Evolutionary conservation across 2,329 filamentous ascomycete species (phyloP).

Genomic region (Epichloe scottii): DNA sequence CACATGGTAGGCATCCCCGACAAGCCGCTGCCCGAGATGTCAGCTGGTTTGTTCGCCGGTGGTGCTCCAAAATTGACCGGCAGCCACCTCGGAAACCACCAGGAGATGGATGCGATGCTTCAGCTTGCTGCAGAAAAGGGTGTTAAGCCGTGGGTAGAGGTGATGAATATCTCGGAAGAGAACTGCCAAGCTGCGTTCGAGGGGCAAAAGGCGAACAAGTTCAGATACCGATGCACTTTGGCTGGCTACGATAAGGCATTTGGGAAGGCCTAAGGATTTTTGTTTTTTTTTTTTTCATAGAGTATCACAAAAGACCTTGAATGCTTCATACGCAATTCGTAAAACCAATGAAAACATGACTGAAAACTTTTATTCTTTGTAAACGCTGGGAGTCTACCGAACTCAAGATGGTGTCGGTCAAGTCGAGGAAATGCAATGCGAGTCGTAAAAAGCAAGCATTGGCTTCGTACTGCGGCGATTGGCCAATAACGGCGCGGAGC

Average conservation of each 20-base stretch:
- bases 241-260: conserved; percentile 57
- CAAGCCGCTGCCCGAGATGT: conserved; percentile 30
- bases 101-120: conserved; percentile 47
- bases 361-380: too few species aligned
- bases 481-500: too few species aligned
- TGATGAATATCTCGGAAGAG: conserved; percentile 52
- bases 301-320: too few species aligned
- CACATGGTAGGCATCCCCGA: conserved; percentile 47
- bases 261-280: background rate
- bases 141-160: conserved; percentile 44
- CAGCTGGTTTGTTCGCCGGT: conserved; percentile 29
- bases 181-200: conserved; percentile 59
- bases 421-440: too few species aligned
- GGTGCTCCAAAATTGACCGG: conserved; percentile 40
- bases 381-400: too few species aligned
- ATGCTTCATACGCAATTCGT: too few species aligned
- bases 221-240: conserved; percentile 60
- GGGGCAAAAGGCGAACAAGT: conserved; percentile 57
- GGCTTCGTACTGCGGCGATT: too few species aligned
- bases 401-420: too few species aligned
- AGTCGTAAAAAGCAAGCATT: too few species aligned
- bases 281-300: background rate
- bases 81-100: conserved; percentile 49
- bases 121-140: conserved; percentile 42
- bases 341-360: too few species aligned